These are phyloP conservation scores for Corchorus capsularis DNA, from an alignment of 345 rosid genomes.

Conservation along the genomic window DNA sequence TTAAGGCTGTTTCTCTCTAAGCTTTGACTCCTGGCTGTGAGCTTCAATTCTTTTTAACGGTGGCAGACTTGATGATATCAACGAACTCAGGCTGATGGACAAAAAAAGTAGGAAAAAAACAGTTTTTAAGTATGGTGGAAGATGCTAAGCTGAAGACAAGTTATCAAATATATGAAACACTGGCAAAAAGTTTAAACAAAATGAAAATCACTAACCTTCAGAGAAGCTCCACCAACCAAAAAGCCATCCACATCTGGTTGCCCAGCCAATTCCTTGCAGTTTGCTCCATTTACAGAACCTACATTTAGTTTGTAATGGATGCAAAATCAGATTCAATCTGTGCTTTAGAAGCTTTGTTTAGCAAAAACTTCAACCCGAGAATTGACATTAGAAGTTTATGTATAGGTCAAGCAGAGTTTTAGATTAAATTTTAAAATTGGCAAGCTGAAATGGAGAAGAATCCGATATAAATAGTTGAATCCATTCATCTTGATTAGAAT, in stretches of 20 bases:
- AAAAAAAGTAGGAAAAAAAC: background rate
- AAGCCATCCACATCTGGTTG: slow-evolving; percentile 75
- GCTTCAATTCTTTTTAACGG: slow-evolving; percentile 52
- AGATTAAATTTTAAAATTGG: background rate
- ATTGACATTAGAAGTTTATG: background rate
- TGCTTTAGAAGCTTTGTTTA: background rate
- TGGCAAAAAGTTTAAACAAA: background rate
- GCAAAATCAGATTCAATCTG: background rate
- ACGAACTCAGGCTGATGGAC: slow-evolving; percentile 58
- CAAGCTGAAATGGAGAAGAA: background rate
- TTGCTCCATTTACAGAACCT: slow-evolving; percentile 73
- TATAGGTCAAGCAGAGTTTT: background rate
- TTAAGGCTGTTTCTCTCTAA: background rate
- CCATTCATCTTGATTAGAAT: too few species aligned
- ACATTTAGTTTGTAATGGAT: background rate
- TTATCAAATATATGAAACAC: background rate
- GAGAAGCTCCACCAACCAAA: slow-evolving; percentile 82
- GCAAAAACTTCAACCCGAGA: background rate
- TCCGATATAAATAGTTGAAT: background rate
- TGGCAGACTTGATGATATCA: slow-evolving; percentile 63
- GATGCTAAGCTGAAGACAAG: background rate
- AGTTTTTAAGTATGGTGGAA: background rate
- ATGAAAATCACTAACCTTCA: slow-evolving; percentile 44
- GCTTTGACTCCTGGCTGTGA: background rate
- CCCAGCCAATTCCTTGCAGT: slow-evolving; percentile 63